These are phyloP conservation scores for Phytopythium oedochilum DNA, from an alignment of 352 stramenopile species.

Conservation along the genomic window DNA sequence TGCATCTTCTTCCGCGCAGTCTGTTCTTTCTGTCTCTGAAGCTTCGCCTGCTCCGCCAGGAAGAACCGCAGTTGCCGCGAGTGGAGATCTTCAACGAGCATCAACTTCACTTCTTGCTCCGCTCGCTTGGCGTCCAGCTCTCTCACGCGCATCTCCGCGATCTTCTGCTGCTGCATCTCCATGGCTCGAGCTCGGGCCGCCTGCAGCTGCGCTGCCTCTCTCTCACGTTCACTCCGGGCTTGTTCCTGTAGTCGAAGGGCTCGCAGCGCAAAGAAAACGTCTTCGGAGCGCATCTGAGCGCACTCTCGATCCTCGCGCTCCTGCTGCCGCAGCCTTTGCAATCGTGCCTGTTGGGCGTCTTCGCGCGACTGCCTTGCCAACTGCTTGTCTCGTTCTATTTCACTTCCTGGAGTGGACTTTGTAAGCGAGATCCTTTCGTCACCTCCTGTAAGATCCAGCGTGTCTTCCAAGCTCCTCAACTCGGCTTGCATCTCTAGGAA, in stretches of 20 bases:
- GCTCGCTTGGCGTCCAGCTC: conserved; percentile 31
- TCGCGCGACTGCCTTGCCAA: conserved; percentile 4
- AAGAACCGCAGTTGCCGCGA: conserved; percentile 36
- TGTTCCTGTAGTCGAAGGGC: conserved; percentile 34
- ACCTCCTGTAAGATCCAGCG: background rate
- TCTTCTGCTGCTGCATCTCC: conserved; percentile 38
- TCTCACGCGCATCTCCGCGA: conserved; percentile 34
- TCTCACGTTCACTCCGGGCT: conserved; percentile 12
- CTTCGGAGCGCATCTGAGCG: conserved; percentile 40
- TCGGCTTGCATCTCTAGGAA: conserved; percentile 22
- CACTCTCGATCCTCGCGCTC: background rate
- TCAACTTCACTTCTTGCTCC: conserved; percentile 23
- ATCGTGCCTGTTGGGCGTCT: conserved; percentile 19
- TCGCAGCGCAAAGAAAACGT: conserved; percentile 48
- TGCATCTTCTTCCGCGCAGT: conserved; percentile 39
- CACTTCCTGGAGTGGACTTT: background rate
- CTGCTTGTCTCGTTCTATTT: background rate
- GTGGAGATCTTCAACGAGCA: conserved; percentile 48
- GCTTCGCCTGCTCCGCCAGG: conserved; percentile 23
- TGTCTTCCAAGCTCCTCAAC: conserved; percentile 14
- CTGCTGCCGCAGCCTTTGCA: conserved; percentile 12
- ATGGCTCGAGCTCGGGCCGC: conserved; percentile 18
- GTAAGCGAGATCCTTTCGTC: background rate
- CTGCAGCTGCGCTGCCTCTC: conserved; percentile 6
- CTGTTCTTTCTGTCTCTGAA: conserved; percentile 29